phyloP scores from a whole-genome alignment of 208 protist species.

The Blastocrithidia nonstop region DNA sequence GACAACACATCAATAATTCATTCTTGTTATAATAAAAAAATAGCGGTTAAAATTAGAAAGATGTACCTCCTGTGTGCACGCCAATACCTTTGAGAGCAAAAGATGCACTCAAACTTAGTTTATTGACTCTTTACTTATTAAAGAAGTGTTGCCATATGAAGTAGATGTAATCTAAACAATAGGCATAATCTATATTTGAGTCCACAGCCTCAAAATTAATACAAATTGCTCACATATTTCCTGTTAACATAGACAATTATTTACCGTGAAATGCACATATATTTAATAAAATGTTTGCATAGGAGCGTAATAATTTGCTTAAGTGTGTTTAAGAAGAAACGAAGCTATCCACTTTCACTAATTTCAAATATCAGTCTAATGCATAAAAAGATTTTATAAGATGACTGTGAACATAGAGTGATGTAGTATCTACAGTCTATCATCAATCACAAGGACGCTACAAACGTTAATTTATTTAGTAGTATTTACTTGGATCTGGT shows the following conservation, averaged over 20 bases:
- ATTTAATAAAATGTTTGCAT: slow-evolving; percentile 26
- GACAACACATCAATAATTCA: too few relatives aligned
- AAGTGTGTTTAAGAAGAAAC: too few relatives aligned
- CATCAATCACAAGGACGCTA: slow-evolving; percentile 42
- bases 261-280: slow-evolving; percentile 40
- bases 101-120: slow-evolving; percentile 40
- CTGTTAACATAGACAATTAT: slow-evolving; percentile 19
- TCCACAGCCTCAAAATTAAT: slow-evolving; percentile 37
- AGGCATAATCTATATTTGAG: slow-evolving; percentile 50
- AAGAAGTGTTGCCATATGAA: slow-evolving; percentile 70
- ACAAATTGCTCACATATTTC: slow-evolving; percentile 26
- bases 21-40: too few relatives aligned
- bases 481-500: slow-evolving; percentile 50
- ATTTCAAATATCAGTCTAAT: too few relatives aligned
- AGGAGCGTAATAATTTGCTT: slow-evolving; percentile 14
- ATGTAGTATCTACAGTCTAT: slow-evolving; percentile 21
- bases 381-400: slow-evolving; percentile 24
- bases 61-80: slow-evolving; percentile 21
- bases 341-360: too few relatives aligned
- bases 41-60: too few relatives aligned
- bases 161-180: slow-evolving; percentile 53
- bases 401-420: slow-evolving; percentile 68
- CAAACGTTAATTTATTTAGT: slow-evolving; percentile 67
- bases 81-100: slow-evolving; percentile 37
- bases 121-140: slow-evolving; percentile 52